Conservation (phyloP, 192 early-diverging fungal species). For the Rhizophagus clarus region DNA sequence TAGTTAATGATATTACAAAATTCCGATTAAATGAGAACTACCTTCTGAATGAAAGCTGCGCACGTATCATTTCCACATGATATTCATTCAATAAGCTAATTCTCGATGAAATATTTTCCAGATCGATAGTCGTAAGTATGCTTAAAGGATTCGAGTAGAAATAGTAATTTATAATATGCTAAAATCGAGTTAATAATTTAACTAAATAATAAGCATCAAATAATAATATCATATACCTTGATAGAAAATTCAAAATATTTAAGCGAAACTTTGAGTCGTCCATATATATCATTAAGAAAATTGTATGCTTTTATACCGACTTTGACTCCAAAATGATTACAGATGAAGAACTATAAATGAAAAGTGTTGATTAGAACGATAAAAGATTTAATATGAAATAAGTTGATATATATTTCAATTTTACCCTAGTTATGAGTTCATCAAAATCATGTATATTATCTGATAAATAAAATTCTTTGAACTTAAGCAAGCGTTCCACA, state of each 20-base stretch:
- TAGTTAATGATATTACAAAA: constrained; percentile 8
- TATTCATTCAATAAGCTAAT: constrained; percentile 46
- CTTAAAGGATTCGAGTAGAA: constrained; percentile 86
- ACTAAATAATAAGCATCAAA: not conserved
- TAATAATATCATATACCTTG: constrained; percentile 49
- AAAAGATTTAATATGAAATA: constrained; percentile 10
- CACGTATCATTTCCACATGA: constrained; percentile 67
- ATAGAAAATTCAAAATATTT: constrained; percentile 68
- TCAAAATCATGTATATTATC: constrained; percentile 75
- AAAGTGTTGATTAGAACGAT: constrained; percentile 14
- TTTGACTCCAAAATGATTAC: constrained; percentile 51
- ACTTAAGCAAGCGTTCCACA: constrained; percentile 68
- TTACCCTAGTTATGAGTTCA: constrained; percentile 61
- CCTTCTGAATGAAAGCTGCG: constrained; percentile 68
- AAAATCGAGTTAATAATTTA: not conserved
- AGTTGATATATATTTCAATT: not conserved
- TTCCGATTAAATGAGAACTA: constrained; percentile 28
- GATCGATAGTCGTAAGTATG: constrained; percentile 50
- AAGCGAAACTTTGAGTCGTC: constrained; percentile 82
- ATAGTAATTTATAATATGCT: constrained; percentile 87
- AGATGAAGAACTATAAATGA: constrained; percentile 58
- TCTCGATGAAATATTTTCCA: constrained; percentile 25
- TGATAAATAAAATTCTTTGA: constrained; percentile 80
- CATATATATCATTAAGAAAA: constrained; percentile 77
- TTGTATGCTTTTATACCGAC: constrained; percentile 74